Evolutionary conservation across 1,284 basidiomycete species (phyloP).

Genomic region (Thecaphora thlaspeos): DNA sequence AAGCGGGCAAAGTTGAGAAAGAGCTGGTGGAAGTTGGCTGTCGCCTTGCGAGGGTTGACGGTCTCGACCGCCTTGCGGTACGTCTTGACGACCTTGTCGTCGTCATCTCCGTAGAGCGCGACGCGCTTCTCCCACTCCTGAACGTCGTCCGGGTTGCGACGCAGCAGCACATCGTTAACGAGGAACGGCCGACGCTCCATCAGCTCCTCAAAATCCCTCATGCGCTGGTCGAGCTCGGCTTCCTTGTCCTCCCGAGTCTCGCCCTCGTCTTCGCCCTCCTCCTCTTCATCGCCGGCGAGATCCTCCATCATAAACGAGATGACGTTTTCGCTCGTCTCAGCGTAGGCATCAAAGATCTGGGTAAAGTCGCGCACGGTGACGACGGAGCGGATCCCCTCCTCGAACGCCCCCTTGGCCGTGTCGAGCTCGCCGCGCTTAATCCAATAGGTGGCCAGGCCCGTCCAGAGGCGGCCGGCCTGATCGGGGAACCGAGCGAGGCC

Average conservation of each 20-base stretch:
- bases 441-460: conserved; percentile 96
- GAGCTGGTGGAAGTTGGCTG: conserved; percentile 83
- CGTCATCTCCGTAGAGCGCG: conserved; percentile 87
- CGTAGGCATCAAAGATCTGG: conserved; percentile 95
- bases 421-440: conserved; percentile 95
- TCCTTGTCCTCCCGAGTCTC: conserved; percentile 68
- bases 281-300: conserved; percentile 63
- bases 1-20: conserved; percentile 96
- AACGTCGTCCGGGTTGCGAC: conserved; percentile 95
- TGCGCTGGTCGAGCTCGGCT: conserved; percentile 78
- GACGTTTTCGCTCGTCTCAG: conserved; percentile 87
- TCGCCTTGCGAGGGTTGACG: conserved; percentile 84
- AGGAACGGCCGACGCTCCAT: conserved; percentile 96
- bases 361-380: conserved; percentile 96
- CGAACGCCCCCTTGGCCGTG: conserved; percentile 80
- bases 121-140: conserved; percentile 99
- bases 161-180: conserved; percentile 88
- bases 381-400: conserved; percentile 77
- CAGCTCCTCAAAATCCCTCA: conserved; percentile 89
- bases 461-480: conserved; percentile 93
- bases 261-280: conserved; percentile 25
- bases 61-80: conserved; percentile 87
- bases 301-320: conserved; percentile 89
- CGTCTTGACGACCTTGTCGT: conserved; percentile 89
- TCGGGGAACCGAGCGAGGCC: conserved; percentile 88